Base-by-base conservation (phyloP, 2,329 filamentous ascomycete genomes). In the Colletotrichum spinosum region DNA sequence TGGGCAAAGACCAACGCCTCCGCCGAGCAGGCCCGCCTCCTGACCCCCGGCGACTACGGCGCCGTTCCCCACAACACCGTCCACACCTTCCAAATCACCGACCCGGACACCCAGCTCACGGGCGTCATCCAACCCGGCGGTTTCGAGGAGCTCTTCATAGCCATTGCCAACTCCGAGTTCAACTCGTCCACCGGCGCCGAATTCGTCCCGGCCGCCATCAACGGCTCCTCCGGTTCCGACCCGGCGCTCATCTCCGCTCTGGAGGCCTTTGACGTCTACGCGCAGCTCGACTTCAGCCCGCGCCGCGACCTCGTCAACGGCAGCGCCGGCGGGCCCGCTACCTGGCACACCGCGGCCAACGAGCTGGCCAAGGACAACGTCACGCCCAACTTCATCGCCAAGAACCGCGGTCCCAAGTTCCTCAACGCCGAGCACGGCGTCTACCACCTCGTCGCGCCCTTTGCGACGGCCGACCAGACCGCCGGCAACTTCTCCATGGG, bases 51-150 rank as follows among this genome's bases (percentile, higher is more conserved):
- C 1, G 82, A 84, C 66, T 83, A 81, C 63, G 81, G 81, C 42
- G 79, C 79, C 5, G 79, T 83, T 0, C 77, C 80, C 0, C 73
- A 74, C 17, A 79, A 83, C 65, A 83, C 80, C 1, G 81, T 78
- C 1, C 82, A 84, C 65, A 81, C 81, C 3, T 84, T 83, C 73
- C 80, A 82, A 69, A 74, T 83, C 13, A 69, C 81, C 11, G 81
- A 84, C 58, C 80, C 80, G 0, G 79, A 83, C 67, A 82, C 80
- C 5, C 78, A 83, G 67, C 76, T 84, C 70, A 75, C 79, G 2
- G 81, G 82, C 2, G 75, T 82, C 0, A 79, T 84, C 50, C 73
- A 75, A 8, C 81, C 82, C 3, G 80, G 82, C 38, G 81, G 80
- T n/a, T 83, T 84, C 55, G 81, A 84, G 74, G 73, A 78, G 2